These are phyloP conservation scores for Musa beccarii DNA, from an alignment of 176 grass and related monocot genomes.

Conservation along the genomic window DNA sequence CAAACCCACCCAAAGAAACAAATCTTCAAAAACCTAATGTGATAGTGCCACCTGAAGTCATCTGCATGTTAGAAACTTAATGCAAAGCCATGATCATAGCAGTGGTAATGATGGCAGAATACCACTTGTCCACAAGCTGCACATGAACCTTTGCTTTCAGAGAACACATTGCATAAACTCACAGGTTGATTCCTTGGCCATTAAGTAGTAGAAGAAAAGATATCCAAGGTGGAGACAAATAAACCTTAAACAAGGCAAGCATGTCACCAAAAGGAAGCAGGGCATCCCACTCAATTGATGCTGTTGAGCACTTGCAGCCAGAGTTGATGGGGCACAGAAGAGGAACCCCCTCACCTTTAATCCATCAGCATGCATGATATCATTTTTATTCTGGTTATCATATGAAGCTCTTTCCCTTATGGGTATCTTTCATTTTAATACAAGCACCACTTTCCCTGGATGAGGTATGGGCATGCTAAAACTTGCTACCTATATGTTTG, in stretches of 20 bases:
- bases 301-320: conserved; percentile 11
- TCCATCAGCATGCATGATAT: not conserved
- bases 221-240: not conserved
- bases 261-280: conserved; percentile 1
- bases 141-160: not conserved
- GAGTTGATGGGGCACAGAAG: not conserved
- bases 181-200: conserved; percentile 7
- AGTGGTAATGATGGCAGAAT: too few species aligned
- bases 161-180: not conserved
- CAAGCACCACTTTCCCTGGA: too few species aligned
- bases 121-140: not conserved
- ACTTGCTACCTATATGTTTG: too few species aligned
- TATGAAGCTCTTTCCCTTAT: too few species aligned
- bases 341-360: not conserved
- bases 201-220: conserved; percentile 1
- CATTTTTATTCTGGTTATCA: not conserved
- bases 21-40: not conserved
- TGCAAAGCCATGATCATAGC: too few species aligned
- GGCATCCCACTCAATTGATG: not conserved
- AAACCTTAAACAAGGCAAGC: conserved; percentile 11
- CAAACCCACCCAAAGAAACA: not conserved
- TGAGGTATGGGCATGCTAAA: too few species aligned
- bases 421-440: too few species aligned
- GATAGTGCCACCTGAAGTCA: not conserved
- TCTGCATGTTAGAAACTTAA: not conserved